phyloP scores from a whole-genome alignment of 2,329 filamentous ascomycete genomes.

The Aureobasidium melanogenum region DNA sequence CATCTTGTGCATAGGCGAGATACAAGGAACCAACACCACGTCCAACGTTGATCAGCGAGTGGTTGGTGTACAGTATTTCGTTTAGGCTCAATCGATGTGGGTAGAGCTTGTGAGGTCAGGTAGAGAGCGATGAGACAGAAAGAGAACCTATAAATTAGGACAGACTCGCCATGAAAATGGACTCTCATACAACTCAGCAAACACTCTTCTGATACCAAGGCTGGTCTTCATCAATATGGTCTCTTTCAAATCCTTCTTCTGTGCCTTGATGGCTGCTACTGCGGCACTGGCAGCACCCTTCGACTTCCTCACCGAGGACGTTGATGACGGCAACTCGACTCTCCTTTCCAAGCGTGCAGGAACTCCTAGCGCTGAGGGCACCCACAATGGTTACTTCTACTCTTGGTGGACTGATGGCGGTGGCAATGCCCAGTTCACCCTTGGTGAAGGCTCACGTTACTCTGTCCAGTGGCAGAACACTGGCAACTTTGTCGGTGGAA shows the following conservation, averaged over 20 bases:
- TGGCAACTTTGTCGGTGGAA: slow-evolving; percentile 44
- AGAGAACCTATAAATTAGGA: not conserved
- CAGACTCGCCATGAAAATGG: not conserved
- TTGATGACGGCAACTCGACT: slow-evolving; percentile 7
- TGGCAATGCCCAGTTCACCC: slow-evolving; percentile 6
- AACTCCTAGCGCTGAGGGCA: slow-evolving; percentile 31
- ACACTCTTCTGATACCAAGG: not conserved
- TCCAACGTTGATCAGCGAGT: not conserved
- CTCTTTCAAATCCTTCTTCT: slow-evolving; percentile 30
- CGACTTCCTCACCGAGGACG: slow-evolving; percentile 27
- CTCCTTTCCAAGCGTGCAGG: slow-evolving; percentile 26
- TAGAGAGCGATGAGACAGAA: not conserved
- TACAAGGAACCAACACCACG: not conserved
- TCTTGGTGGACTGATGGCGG: slow-evolving; percentile 27
- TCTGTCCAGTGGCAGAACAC: slow-evolving; percentile 11
- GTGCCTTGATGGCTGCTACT: slow-evolving; percentile 27
- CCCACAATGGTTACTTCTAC: slow-evolving; percentile 14
- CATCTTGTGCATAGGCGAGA: not conserved
- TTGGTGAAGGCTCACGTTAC: slow-evolving; percentile 14
- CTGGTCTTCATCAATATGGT: slow-evolving; percentile 28
- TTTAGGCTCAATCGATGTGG: slow-evolving; percentile 1
- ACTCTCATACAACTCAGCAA: not conserved
- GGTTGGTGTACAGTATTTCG: not conserved
- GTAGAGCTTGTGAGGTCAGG: not conserved
- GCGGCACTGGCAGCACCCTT: slow-evolving; percentile 30